Evolutionary conservation across 2,329 filamentous ascomycete species (phyloP), one percentile per base, ranked within the genome.

Genomic region (Fonsecaea erecta): DNA sequence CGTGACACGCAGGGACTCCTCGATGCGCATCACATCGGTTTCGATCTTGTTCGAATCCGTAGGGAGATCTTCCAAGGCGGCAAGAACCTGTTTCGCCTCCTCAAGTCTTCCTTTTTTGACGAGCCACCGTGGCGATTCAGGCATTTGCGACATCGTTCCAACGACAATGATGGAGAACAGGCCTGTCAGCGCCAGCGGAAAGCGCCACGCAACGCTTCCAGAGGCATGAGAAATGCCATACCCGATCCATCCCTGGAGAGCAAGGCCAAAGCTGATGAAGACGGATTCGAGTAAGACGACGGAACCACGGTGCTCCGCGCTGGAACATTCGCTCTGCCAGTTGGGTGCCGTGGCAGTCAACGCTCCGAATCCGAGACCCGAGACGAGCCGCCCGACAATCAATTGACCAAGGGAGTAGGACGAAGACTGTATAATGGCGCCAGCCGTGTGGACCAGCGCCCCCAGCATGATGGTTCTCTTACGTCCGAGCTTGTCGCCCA

Each of bases 41-140:
- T 16, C 21, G 16, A 60, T 46, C n/a, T 37, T 18, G 14, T 21
- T 28, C 26, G 32, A 18, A 30, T 60, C 46, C 26, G 24, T 24
- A 30, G 40, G 40, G 32, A 28, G 37, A 46, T 60, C 58, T 46
- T 52, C 53, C 26, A 60, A 24, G 26, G 58, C 58, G 2, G 73
- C 75, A 16, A 85, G 71, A 1, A 84, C 81, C 11, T 78, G 73
- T n/a, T 79, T 71, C 0, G 83, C 83, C 69, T 84, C 80, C 18
- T 84, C 80, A 64, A 85, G 82, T 12, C 79, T 76, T 40, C 84
- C 84, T 72, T 84, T 83, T 57, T 85, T 72, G 24, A 86, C 81
- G 3, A 87, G 77, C 84, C 84, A 87, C 60, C 85, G 79, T 11
- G 85, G 85, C 0, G 82, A 85, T 71, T 87, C 85, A 11, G 85